Conservation (phyloP, 257 asterid genomes). For the Primulina eburnea region DNA sequence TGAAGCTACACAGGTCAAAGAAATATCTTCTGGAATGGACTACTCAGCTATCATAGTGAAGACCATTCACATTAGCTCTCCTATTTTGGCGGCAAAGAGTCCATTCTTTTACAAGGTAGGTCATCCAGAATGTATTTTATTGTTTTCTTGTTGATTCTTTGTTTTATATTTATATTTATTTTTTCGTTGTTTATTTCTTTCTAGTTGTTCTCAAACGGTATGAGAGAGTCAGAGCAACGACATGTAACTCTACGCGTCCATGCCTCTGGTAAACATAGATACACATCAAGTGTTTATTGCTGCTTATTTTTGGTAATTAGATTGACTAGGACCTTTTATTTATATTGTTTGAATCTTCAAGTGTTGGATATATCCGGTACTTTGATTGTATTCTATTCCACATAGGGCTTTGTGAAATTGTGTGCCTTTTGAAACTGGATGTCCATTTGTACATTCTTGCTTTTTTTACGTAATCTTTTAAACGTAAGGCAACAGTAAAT, state of each 20-base stretch:
- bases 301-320: neutral
- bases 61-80: conserved; percentile 79
- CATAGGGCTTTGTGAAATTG: neutral
- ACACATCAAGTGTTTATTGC: neutral
- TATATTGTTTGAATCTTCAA: neutral
- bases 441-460: neutral
- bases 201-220: conserved; percentile 76
- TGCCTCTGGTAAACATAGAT: conserved; percentile 59
- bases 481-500: neutral
- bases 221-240: conserved; percentile 59
- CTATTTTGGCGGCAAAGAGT: conserved; percentile 86
- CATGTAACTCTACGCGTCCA: conserved; percentile 54
- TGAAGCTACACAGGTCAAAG: conserved; percentile 33
- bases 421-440: neutral
- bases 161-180: conserved; percentile 12
- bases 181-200: conserved; percentile 22
- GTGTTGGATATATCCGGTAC: neutral
- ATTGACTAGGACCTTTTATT: neutral
- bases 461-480: conserved; percentile 1
- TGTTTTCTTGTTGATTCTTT: conserved; percentile 13
- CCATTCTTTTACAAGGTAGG: conserved; percentile 69
- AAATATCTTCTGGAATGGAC: conserved; percentile 43
- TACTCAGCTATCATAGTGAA: conserved; percentile 37
- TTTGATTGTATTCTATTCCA: conserved; percentile 1
- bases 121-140: neutral